Conservation (phyloP, 2,329 filamentous ascomycete species). For the Alternaria sp. region DNA sequence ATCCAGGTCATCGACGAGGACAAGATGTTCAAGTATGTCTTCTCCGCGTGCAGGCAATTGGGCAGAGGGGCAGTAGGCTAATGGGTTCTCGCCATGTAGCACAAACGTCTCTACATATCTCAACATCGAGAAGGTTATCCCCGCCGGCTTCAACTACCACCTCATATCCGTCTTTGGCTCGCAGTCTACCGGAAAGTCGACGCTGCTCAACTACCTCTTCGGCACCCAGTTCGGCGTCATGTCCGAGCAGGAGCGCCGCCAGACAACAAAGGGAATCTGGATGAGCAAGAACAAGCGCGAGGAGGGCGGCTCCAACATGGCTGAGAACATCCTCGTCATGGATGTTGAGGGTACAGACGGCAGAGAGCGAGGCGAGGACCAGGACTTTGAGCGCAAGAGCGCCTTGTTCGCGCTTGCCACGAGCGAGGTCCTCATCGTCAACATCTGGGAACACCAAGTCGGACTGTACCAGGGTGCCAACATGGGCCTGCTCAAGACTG, state of each 20-base stretch:
- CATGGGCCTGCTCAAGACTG: slow-evolving; percentile 97
- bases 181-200: slow-evolving; percentile 98
- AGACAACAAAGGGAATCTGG: slow-evolving; percentile 99
- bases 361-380: slow-evolving; percentile 93
- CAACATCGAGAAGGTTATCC: slow-evolving; percentile 76
- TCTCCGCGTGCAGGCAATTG: background rate
- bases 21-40: slow-evolving; percentile 90
- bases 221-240: slow-evolving; percentile 97
- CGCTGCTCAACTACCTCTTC: slow-evolving; percentile 93
- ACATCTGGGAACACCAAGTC: slow-evolving; percentile 99
- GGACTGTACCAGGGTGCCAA: slow-evolving; percentile 98
- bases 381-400: slow-evolving; percentile 98
- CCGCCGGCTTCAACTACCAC: slow-evolving; percentile 98
- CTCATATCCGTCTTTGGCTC: slow-evolving; percentile 98
- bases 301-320: slow-evolving; percentile 68
- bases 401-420: slow-evolving; percentile 96
- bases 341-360: slow-evolving; percentile 98
- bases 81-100: slow-evolving; percentile 55
- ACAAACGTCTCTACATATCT: slow-evolving; percentile 82
- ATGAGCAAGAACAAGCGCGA: slow-evolving; percentile 92
- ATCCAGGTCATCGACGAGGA: slow-evolving; percentile 97
- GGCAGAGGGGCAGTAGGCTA: slow-evolving; percentile 20
- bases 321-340: slow-evolving; percentile 98
- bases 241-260: slow-evolving; percentile 90
- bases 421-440: slow-evolving; percentile 96